These are phyloP conservation scores for Microcyclospora pomicola DNA, from an alignment of 2,329 filamentous ascomycete species.

Conservation along the genomic window DNA sequence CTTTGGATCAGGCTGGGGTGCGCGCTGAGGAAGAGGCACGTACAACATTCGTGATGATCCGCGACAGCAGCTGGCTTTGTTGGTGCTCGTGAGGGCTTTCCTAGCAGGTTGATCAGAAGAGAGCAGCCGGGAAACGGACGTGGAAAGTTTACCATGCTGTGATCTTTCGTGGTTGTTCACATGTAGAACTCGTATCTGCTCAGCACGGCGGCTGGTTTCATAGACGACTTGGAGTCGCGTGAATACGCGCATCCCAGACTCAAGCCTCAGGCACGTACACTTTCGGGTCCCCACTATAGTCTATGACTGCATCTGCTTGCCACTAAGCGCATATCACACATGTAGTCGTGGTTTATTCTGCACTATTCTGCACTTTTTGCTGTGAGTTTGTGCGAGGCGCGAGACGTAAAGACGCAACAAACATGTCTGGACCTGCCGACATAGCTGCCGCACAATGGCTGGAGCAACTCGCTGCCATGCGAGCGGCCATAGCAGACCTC, in stretches of 20 bases:
- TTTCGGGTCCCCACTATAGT: not conserved
- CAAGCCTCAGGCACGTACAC: not conserved
- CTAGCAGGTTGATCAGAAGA: slow-evolving; percentile 27
- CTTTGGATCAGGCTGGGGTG: not conserved
- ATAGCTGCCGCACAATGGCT: slow-evolving; percentile 58
- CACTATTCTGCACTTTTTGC: no score
- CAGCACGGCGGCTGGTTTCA: no score
- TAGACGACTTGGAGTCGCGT: no score
- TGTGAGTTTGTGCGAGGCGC: no score
- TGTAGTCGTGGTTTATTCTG: no score
- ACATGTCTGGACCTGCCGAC: slow-evolving; percentile 28
- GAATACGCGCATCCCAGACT: not conserved
- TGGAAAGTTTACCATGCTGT: no score
- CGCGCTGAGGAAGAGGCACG: no score
- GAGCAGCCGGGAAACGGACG: no score
- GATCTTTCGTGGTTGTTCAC: no score
- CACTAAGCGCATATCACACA: no score
- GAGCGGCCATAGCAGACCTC: slow-evolving; percentile 64
- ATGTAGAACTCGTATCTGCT: no score
- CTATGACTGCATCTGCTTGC: no score
- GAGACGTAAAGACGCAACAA: not conserved
- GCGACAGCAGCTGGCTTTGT: slow-evolving; percentile 81
- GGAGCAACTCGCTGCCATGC: slow-evolving; percentile 73
- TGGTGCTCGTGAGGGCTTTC: slow-evolving; percentile 97
- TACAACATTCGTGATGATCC: slow-evolving; percentile 96